A percentile compares a stretch with the other conserved stretches of the same genome.
Conservation (phyloP, 1,139 yeast genomes). For the Nadsonia starkeyi-henricii region DNA sequence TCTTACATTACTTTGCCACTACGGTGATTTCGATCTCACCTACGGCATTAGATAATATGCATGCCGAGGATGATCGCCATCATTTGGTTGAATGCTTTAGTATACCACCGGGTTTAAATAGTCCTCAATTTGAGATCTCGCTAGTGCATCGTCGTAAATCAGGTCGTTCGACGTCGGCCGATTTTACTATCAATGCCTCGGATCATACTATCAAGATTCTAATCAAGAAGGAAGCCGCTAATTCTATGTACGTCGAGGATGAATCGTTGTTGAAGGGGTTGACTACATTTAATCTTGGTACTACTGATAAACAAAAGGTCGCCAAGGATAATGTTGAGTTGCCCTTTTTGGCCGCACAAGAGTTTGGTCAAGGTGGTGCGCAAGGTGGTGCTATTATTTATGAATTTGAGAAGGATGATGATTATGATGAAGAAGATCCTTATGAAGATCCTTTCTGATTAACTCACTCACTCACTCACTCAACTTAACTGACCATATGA, state of each 20-base stretch:
- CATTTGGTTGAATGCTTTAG: constrained; percentile 29
- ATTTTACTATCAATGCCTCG: constrained; percentile 37
- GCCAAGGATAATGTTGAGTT: constrained; percentile 79
- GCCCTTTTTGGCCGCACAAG: constrained; percentile 82
- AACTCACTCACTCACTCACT: too few species aligned
- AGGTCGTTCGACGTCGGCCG: constrained; percentile 57
- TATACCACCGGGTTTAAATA: constrained; percentile 41
- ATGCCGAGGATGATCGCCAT: constrained; percentile 39
- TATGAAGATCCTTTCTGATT: constrained; percentile 81
- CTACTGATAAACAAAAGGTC: constrained; percentile 56
- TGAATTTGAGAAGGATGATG: constrained; percentile 72
- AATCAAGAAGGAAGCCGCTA: constrained; percentile 16
- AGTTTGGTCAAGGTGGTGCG: constrained; percentile 55
- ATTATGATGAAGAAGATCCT: constrained; percentile 95
- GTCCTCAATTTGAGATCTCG: constrained; percentile 31
- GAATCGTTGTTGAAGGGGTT: constrained; percentile 45
- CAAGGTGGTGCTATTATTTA: constrained; percentile 67
- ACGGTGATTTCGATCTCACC: constrained; percentile 51
- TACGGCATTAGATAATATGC: constrained; percentile 12
- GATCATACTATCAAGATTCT: constrained; percentile 38
- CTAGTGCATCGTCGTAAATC: constrained; percentile 67
- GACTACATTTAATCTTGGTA: constrained; percentile 76
- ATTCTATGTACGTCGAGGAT: constrained; percentile 19
- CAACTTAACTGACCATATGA: too few species aligned
- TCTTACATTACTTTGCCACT: constrained; percentile 57